A percentile compares a stretch with the other conserved stretches of the same genome.
phyloP scores from a whole-genome alignment of 306 rosid species.

The Sicyos baderoa region DNA sequence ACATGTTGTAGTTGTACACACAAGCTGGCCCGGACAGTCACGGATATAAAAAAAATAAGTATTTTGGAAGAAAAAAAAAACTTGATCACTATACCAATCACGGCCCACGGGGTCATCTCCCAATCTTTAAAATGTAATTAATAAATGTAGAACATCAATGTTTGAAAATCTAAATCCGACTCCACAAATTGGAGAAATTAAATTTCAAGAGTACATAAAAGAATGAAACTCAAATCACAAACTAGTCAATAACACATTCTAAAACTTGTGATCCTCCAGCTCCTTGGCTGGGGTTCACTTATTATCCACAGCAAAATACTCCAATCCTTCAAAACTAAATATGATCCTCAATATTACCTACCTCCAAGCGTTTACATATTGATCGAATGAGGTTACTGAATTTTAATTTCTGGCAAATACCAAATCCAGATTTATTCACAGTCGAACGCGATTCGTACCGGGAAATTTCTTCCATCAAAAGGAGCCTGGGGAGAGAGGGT shows the following conservation, averaged over 20 bases:
- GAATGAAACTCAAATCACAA: conserved; percentile 5
- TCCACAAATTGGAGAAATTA: neutral
- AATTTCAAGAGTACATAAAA: neutral
- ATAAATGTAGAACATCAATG: too few relatives aligned
- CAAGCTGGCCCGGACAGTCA: too few relatives aligned
- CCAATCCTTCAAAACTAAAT: conserved; percentile 13
- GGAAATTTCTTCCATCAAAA: neutral
- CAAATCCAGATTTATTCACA: conserved; percentile 6
- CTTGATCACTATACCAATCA: too few relatives aligned
- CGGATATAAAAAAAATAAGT: too few relatives aligned
- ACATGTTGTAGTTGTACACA: too few relatives aligned
- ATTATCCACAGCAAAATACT: neutral
- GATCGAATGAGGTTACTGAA: conserved; percentile 8
- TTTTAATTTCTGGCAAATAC: neutral
- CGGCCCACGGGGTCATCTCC: too few relatives aligned
- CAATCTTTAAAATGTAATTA: too few relatives aligned
- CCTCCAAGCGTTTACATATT: neutral
- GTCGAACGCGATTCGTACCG: neutral
- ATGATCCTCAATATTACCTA: conserved; percentile 8
- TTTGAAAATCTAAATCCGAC: conserved; percentile 11
- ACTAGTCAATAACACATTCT: neutral
- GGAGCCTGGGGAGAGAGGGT: conserved; percentile 25
- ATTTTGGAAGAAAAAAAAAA: too few relatives aligned
- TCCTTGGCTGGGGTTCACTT: conserved; percentile 14
- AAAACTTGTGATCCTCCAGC: conserved; percentile 16